Conservation (phyloP, 495 filamentous ascomycete genomes). For the Hypoxylon trugodes region DNA sequence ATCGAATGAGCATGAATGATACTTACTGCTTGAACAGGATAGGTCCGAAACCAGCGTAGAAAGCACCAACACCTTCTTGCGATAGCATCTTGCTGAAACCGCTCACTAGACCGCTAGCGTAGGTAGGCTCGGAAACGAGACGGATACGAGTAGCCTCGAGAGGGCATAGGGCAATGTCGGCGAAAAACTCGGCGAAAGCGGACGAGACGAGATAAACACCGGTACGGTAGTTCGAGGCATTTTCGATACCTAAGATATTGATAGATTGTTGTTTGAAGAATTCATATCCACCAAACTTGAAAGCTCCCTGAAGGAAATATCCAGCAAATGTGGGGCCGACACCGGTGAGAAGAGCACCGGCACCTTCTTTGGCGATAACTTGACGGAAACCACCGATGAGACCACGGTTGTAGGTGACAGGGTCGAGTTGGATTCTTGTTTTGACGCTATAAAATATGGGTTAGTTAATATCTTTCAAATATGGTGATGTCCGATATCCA, state of each 20-base stretch:
- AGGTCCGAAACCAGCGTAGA: constrained; percentile 94
- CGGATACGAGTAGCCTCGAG: constrained; percentile 95
- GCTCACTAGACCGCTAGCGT: constrained; percentile 80
- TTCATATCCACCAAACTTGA: constrained; percentile 97
- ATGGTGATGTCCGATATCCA: constrained; percentile 3
- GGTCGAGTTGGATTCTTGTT: constrained; percentile 94
- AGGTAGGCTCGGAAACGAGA: constrained; percentile 90
- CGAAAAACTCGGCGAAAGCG: constrained; percentile 88
- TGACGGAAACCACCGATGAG: constrained; percentile 87
- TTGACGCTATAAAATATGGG: constrained; percentile 72
- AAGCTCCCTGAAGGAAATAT: constrained; percentile 93
- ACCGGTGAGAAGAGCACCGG: constrained; percentile 87
- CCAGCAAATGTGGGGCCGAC: constrained; percentile 87
- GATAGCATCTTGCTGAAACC: constrained; percentile 87
- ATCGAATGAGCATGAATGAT: neutral
- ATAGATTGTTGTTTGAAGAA: constrained; percentile 95
- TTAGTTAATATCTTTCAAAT: constrained; percentile 25
- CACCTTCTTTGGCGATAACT: constrained; percentile 85
- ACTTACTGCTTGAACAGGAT: constrained; percentile 97
- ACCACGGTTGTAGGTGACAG: constrained; percentile 86
- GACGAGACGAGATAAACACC: constrained; percentile 88
- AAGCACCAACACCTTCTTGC: constrained; percentile 84
- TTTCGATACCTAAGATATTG: constrained; percentile 81
- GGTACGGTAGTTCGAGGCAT: constrained; percentile 84
- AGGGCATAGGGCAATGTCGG: constrained; percentile 92